A percentile compares a stretch with the other conserved stretches of the same genome.
Conservation (phyloP, 768 basidiomycete genomes). For the Panellus pusillus region DNA sequence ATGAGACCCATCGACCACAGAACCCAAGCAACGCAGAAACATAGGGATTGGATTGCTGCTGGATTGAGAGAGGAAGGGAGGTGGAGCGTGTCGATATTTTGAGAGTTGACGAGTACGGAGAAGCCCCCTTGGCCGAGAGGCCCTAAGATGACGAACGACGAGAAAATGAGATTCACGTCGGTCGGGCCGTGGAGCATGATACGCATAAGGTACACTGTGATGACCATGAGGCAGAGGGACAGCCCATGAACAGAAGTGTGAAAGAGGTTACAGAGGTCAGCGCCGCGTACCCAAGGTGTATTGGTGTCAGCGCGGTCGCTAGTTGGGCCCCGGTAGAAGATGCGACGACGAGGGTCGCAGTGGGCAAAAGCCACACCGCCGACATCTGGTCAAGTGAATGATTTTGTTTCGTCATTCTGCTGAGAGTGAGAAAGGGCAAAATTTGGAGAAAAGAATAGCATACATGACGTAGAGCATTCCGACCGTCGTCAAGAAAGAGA, state of each 20-base stretch:
- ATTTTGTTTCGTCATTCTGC: conserved; percentile 56
- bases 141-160: conserved; percentile 57
- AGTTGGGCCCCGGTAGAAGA: conserved; percentile 57
- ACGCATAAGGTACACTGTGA: conserved; percentile 52
- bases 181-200: conserved; percentile 48
- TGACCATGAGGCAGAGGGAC: conserved; percentile 51
- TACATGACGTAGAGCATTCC: conserved; percentile 26
- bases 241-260: conserved; percentile 34
- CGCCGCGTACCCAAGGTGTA: conserved; percentile 39
- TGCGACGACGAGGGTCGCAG: conserved; percentile 60
- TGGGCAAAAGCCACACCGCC: conserved; percentile 61
- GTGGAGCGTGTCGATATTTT: conserved; percentile 42
- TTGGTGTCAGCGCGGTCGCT: conserved; percentile 38
- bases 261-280: conserved; percentile 48
- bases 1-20: conserved; percentile 58
- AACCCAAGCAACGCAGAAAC: conserved; percentile 46
- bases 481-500: conserved; percentile 41
- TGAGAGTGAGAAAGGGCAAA: not conserved
- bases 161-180: conserved; percentile 39
- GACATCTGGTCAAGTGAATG: conserved; percentile 49
- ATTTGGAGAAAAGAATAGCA: not conserved
- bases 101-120: conserved; percentile 46
- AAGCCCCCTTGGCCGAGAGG: conserved; percentile 60
- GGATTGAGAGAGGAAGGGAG: conserved; percentile 46
- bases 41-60: conserved; percentile 43